These are phyloP conservation scores for Podospora didyma DNA, from an alignment of 495 filamentous ascomycete genomes.

Conservation along the genomic window DNA sequence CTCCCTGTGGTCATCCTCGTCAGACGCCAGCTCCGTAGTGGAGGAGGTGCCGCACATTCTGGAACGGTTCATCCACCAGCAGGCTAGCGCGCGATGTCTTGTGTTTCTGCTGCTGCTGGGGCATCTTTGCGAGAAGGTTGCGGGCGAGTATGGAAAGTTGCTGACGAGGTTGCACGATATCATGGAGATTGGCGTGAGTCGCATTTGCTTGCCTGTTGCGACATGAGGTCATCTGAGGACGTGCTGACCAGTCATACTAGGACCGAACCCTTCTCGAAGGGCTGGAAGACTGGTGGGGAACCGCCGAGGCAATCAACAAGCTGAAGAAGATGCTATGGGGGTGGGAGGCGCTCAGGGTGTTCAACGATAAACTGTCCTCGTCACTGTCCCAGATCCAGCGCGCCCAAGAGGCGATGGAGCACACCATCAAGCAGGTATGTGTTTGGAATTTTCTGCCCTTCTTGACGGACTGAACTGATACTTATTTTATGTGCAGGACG, in stretches of 20 bases:
- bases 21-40: background rate
- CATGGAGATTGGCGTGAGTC: constrained; percentile 13
- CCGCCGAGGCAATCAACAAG: constrained; percentile 16
- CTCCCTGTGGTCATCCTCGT: constrained; percentile 2
- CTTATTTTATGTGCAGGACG: background rate
- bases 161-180: constrained; percentile 10
- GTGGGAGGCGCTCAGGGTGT: constrained; percentile 14
- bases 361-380: constrained; percentile 14
- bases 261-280: constrained; percentile 13
- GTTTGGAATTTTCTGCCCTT: no score
- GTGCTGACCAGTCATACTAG: background rate
- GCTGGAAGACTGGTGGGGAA: constrained; percentile 13
- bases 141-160: constrained; percentile 7
- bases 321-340: constrained; percentile 20
- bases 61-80: constrained; percentile 11
- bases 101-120: constrained; percentile 11
- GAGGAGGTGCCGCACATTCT: constrained; percentile 1
- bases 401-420: constrained; percentile 11
- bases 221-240: no score
- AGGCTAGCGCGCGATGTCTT: constrained; percentile 9
- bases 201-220: background rate
- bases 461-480: no score
- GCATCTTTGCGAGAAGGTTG: constrained; percentile 12
- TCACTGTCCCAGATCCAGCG: constrained; percentile 13
- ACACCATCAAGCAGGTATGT: constrained; percentile 9